These are phyloP conservation scores for Dictyostelium brefeldianum DNA, from an alignment of 78 protist genomes.

Conservation along the genomic window DNA sequence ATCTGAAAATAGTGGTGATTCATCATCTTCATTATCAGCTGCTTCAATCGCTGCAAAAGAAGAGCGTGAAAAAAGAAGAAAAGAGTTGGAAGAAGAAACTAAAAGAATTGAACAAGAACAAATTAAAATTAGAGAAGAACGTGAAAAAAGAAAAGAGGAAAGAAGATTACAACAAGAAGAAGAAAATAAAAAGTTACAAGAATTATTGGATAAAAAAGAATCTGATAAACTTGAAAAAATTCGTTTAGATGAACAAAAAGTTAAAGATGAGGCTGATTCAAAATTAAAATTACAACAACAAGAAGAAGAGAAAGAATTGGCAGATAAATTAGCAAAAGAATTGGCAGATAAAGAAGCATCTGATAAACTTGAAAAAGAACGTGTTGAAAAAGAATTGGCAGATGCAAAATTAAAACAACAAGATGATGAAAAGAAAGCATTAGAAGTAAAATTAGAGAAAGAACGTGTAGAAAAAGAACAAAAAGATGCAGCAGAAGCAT, in stretches of 20 bases:
- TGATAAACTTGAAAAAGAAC: constrained; percentile 36
- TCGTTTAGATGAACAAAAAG: neutral
- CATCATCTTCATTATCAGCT: constrained; percentile 15
- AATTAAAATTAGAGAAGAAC: constrained; percentile 43
- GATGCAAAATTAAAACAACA: neutral
- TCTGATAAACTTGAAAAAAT: constrained; percentile 22
- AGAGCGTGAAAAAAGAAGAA: constrained; percentile 15
- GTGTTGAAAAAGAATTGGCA: constrained; percentile 12
- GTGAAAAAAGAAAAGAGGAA: constrained; percentile 50
- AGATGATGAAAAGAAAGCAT: neutral
- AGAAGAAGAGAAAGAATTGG: neutral
- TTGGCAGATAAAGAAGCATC: neutral
- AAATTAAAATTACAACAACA: neutral
- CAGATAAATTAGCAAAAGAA: constrained; percentile 12
- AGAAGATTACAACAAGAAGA: constrained; percentile 36
- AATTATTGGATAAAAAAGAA: constrained; percentile 15
- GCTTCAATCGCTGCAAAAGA: neutral
- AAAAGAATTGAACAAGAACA: constrained; percentile 39
- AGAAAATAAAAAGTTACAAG: constrained; percentile 24
- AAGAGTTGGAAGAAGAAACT: constrained; percentile 30
- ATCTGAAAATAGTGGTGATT: constrained; percentile 18
- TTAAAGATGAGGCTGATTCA: neutral
- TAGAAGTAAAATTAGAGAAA: neutral
- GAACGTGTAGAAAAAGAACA: constrained; percentile 12
- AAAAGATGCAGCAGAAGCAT: constrained; percentile 3